A percentile compares a stretch with the other conserved stretches of the same genome.
Conservation (phyloP, 2,329 filamentous ascomycete genomes). For the Fusarium burgessii region DNA sequence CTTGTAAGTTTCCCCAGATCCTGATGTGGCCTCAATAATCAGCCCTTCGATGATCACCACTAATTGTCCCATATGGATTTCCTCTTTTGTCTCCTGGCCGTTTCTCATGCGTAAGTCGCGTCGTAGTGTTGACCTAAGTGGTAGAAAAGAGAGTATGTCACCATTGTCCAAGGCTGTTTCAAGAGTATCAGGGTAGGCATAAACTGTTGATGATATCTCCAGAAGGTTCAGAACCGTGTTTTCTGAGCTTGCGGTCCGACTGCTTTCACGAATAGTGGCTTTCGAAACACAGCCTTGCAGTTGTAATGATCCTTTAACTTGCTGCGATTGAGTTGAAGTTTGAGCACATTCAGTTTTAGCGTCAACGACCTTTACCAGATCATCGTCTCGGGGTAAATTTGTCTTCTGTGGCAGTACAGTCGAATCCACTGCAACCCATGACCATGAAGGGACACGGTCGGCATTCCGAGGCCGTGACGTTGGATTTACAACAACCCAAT, state of each 20-base stretch:
- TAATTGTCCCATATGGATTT: not conserved
- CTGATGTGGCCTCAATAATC: not conserved
- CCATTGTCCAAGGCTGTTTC: not conserved
- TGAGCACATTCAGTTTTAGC: not conserved
- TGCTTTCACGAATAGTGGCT: not conserved
- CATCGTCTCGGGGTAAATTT: not conserved
- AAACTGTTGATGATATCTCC: not conserved
- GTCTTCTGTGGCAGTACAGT: not conserved
- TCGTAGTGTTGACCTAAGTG: not conserved
- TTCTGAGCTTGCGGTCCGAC: not conserved
- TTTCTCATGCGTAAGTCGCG: too few species aligned
- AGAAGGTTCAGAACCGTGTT: accelerated
- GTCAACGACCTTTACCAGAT: not conserved
- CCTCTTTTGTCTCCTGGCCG: too few species aligned
- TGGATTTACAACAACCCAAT: not conserved
- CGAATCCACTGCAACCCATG: not conserved
- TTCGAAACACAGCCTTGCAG: not conserved
- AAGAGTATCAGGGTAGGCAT: not conserved
- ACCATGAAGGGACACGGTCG: not conserved
- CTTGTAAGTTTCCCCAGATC: not conserved
- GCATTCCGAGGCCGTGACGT: not conserved
- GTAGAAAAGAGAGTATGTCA: not conserved
- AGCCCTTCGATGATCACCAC: not conserved
- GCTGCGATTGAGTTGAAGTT: not conserved
- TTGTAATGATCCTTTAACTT: not conserved